Evolutionary conservation across 768 basidiomycete species (phyloP).

Genomic region (Tulasnella sp.): DNA sequence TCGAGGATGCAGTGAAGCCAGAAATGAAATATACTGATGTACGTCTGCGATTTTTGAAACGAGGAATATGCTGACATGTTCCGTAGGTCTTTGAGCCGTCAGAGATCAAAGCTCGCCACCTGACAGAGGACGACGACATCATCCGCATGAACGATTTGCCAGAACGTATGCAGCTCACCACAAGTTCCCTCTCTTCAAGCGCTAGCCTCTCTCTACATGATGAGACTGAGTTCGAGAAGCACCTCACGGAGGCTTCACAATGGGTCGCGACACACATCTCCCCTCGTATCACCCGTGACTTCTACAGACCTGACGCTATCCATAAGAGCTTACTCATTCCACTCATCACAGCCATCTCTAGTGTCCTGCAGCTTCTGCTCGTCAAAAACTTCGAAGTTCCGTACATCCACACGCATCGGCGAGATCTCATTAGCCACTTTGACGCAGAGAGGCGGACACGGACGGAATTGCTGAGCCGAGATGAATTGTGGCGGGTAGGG

Average conservation of each 20-base stretch:
- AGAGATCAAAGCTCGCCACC: conserved; percentile 77
- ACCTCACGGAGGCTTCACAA: conserved; percentile 68
- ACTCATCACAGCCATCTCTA: conserved; percentile 69
- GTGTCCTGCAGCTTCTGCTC: conserved; percentile 72
- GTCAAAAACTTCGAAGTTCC: conserved; percentile 87
- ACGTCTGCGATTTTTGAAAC: conserved; percentile 24
- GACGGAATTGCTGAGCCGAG: conserved; percentile 58
- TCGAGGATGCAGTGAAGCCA: conserved; percentile 45
- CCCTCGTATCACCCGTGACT: conserved; percentile 57
- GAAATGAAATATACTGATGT: conserved; percentile 85
- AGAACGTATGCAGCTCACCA: conserved; percentile 89
- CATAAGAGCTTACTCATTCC: conserved; percentile 50
- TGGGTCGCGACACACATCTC: conserved; percentile 83
- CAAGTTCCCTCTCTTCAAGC: conserved; percentile 64
- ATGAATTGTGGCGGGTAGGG: conserved; percentile 88
- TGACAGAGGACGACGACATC: conserved; percentile 89
- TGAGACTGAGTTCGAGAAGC: conserved; percentile 50
- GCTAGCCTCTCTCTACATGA: conserved; percentile 51
- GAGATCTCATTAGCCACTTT: conserved; percentile 81
- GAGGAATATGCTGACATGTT: conserved; percentile 4
- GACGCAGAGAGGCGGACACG: conserved; percentile 42
- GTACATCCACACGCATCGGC: conserved; percentile 87
- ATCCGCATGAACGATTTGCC: conserved; percentile 86
- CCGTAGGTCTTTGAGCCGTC: conserved; percentile 92
- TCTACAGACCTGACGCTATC: conserved; percentile 54